Evolutionary conservation across 108 stramenopile genomes (phyloP).

Genomic region (Pinguiococcus pyrenoidosus): DNA sequence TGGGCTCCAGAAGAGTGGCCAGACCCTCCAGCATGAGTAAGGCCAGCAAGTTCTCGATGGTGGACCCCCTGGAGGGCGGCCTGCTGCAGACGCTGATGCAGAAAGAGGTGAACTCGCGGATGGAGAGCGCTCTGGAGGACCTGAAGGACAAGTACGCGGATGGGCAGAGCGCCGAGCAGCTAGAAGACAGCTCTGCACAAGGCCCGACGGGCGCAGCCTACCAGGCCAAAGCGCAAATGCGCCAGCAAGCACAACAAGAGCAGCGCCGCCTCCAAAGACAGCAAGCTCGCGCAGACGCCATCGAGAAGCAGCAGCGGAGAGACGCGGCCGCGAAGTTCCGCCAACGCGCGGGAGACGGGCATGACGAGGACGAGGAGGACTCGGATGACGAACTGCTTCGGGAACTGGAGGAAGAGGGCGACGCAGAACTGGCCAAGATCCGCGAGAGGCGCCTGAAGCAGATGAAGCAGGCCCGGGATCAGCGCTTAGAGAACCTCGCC

Average conservation of each 20-base stretch:
- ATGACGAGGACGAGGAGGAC: constrained; percentile 31
- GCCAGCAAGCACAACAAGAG: background rate
- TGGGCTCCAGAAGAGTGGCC: too few species aligned
- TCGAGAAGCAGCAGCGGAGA: background rate
- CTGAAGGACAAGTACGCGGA: constrained; percentile 29
- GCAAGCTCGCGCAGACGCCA: constrained; percentile 6
- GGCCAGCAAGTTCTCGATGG: constrained; percentile 23
- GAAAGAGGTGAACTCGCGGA: constrained; percentile 33
- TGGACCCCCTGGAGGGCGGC: constrained; percentile 20
- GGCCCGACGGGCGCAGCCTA: constrained; percentile 13
- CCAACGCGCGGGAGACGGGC: too few species aligned
- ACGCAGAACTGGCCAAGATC: constrained; percentile 32
- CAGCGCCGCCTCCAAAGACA: background rate
- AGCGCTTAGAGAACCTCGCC: constrained; percentile 52
- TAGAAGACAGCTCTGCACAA: constrained; percentile 8
- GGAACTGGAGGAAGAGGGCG: constrained; percentile 9
- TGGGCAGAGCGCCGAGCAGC: background rate
- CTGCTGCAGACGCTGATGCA: constrained; percentile 26
- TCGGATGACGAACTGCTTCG: constrained; percentile 9
- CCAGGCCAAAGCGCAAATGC: constrained; percentile 8
- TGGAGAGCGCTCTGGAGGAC: constrained; percentile 37
- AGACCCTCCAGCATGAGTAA: too few species aligned
- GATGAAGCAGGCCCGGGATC: constrained; percentile 47
- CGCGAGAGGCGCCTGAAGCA: constrained; percentile 63
- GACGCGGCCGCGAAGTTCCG: too few species aligned